Evolutionary conservation across 169 alveolate genomes (phyloP), one percentile per base, ranked within the genome.

Genomic region (Plasmodium billcollinsi): DNA sequence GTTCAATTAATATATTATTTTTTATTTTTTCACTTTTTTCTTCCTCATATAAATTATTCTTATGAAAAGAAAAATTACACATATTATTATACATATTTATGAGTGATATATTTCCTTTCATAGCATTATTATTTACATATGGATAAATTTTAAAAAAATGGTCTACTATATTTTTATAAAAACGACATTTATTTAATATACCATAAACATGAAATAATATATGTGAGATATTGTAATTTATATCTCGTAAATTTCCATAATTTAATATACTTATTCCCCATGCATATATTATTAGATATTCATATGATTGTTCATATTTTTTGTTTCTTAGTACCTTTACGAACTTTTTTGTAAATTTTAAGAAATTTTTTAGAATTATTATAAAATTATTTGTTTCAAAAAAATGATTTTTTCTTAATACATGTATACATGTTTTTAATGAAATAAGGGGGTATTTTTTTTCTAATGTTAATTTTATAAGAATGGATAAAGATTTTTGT

Each of bases 191-290:
- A 21, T 58, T 43, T 69, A 80, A 50, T 26, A 67, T 29, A 43
- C 70, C 69, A 54, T 73, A 66, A 67, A 80, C 83, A 59, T 80
- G 59, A 15, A 80, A 80, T 26, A 80, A 61, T 47, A 80, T 61
- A 18, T 15, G 39, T 21, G 74, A 80, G 5, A 80, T 14, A 59
- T 80, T 80, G 45, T 80, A 80, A 15, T 69, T 67, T 18, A 80
- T 71, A 18, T 80, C 90, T 67, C 15, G 20, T 65, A 80, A 49
- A 56, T 80, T 80, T 14, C 90, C 59, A 29, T 67, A 80, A 54
- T 73, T 67, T 69, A 80, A 61, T 56, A 69, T 54, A 58, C 90
- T 62, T 39, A 80, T 33, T 24, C 90, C 83, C 90, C 90, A 80
- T 56, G 74, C 83, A 62, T 63, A 80, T 24, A 67, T 58, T n/a